These are phyloP conservation scores for Malus hybrid DNA, from an alignment of 331 rosid species.

Conservation along the genomic window DNA sequence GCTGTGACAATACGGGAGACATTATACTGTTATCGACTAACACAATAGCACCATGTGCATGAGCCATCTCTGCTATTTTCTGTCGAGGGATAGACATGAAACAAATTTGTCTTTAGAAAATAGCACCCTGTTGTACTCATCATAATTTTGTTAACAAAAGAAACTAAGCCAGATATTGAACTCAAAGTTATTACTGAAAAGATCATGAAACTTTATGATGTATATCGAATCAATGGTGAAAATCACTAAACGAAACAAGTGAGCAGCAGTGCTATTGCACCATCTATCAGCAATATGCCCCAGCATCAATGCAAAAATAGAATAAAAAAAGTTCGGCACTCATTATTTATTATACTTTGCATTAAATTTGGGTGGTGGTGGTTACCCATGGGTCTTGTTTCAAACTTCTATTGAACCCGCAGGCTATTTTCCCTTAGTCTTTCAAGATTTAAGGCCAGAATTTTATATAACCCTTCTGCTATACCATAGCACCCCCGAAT, in stretches of 20 bases:
- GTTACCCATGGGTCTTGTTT: neutral
- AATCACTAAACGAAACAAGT: neutral
- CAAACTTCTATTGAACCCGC: neutral
- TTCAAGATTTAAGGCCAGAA: neutral
- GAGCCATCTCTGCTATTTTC: conserved; percentile 73
- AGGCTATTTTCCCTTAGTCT: neutral
- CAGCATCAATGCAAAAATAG: neutral
- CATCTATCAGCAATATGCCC: neutral
- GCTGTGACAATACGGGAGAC: conserved; percentile 89
- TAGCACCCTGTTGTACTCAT: neutral
- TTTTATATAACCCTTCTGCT: neutral
- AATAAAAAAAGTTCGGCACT: neutral
- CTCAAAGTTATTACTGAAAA: neutral
- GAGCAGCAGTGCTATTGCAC: neutral
- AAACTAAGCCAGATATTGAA: neutral
- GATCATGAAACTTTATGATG: neutral
- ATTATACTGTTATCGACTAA: conserved; percentile 92
- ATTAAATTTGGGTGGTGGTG: neutral
- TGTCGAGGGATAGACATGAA: conserved; percentile 7
- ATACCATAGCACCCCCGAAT: neutral
- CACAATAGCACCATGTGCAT: conserved; percentile 45
- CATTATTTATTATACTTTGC: neutral
- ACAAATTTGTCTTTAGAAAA: neutral
- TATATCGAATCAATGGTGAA: neutral
- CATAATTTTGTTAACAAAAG: neutral